These are phyloP conservation scores for Yarrowia bubula DNA, from an alignment of 805 yeast genomes.

Conservation along the genomic window DNA sequence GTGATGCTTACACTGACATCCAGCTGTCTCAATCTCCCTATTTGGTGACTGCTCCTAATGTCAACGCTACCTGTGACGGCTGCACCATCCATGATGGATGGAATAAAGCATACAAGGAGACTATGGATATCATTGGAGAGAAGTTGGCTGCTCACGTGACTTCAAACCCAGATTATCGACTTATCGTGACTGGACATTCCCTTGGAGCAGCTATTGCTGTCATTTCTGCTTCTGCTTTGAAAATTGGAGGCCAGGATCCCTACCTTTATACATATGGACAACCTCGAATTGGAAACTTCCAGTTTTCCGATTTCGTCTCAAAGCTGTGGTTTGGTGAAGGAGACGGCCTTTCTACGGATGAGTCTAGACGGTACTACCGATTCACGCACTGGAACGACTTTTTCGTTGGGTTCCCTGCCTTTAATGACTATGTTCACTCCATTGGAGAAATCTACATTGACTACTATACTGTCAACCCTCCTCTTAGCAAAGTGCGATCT, in stretches of 20 bases:
- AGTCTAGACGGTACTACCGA: background rate
- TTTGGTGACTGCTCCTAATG: background rate
- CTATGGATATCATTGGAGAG: background rate
- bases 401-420: background rate
- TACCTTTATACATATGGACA: constrained; percentile 58
- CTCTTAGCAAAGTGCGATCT: background rate
- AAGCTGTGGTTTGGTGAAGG: background rate
- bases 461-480: background rate
- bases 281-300: constrained; percentile 60
- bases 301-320: constrained; percentile 1
- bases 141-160: background rate
- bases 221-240: constrained; percentile 59
- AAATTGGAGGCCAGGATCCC: constrained; percentile 52
- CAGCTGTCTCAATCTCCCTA: background rate
- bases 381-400: constrained; percentile 13
- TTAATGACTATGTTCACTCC: constrained; percentile 3
- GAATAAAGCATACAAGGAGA: background rate
- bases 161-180: constrained; percentile 46
- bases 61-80: background rate
- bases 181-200: constrained; percentile 68
- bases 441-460: constrained; percentile 4
- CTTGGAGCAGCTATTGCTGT: constrained; percentile 69
- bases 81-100: constrained; percentile 3
- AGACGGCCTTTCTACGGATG: background rate
- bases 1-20: constrained; percentile 6